Conservation (phyloP, 192 early-diverging fungal species). For the Coemansia sp. region DNA sequence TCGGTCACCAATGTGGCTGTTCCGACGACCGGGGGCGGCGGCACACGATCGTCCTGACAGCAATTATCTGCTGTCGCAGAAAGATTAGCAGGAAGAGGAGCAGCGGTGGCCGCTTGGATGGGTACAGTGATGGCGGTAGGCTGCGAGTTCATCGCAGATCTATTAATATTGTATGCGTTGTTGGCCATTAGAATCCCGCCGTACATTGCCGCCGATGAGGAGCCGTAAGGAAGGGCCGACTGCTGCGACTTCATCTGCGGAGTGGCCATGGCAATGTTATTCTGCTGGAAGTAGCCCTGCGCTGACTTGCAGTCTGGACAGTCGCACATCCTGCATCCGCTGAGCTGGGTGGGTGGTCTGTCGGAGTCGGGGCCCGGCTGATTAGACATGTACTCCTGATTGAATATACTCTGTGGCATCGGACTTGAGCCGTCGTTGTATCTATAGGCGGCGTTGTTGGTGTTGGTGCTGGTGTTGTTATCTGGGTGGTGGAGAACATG, state of each 20-base stretch:
- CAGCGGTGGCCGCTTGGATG: background rate
- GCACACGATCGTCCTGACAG: background rate
- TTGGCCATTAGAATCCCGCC: background rate
- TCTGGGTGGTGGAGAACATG: background rate
- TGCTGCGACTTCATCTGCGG: background rate
- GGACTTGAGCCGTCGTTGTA: background rate
- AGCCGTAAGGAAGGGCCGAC: background rate
- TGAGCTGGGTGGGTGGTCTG: background rate
- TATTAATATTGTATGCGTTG: background rate
- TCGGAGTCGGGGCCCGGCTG: background rate
- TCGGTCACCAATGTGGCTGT: constrained; percentile 40
- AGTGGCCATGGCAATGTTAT: background rate
- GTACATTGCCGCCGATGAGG: background rate
- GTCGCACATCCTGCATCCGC: background rate
- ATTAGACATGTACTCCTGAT: background rate
- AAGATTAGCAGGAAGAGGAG: background rate
- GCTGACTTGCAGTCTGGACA: background rate
- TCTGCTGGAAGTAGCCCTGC: background rate
- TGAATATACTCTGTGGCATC: background rate
- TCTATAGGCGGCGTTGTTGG: background rate
- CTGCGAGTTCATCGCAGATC: background rate
- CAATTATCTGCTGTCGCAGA: background rate
- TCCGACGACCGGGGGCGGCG: constrained; percentile 21
- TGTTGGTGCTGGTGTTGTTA: background rate
- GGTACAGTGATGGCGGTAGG: background rate